phyloP scores from a whole-genome alignment of 2,329 filamentous ascomycete genomes.

The Zasmidium cellare region DNA sequence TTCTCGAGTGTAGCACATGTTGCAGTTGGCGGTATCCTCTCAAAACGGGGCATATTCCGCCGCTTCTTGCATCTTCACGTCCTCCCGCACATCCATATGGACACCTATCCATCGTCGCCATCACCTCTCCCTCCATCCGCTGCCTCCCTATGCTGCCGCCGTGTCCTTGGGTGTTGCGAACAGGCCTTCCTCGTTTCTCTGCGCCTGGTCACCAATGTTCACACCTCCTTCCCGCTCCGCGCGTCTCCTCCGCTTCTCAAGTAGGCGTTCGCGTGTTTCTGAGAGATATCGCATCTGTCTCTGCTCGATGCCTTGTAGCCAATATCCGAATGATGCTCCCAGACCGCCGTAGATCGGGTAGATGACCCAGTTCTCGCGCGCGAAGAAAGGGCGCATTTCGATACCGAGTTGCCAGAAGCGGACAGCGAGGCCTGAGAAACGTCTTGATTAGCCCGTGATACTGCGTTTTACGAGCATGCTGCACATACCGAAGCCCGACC shows the following conservation, averaged over 20 bases:
- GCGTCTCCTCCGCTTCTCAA: conserved; percentile 86
- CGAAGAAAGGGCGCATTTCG: conserved; percentile 95
- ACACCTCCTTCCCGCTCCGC: conserved; percentile 60
- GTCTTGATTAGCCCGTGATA: conserved; percentile 12
- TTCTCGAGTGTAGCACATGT: neutral
- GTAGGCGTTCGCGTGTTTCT: conserved; percentile 74
- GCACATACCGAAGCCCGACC: conserved; percentile 80
- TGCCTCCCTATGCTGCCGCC: neutral
- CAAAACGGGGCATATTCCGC: neutral
- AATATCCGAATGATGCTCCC: conserved; percentile 93
- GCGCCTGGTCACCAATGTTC: conserved; percentile 30
- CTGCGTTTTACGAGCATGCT: neutral
- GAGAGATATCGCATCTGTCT: conserved; percentile 74
- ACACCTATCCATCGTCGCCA: neutral
- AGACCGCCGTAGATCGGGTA: conserved; percentile 87
- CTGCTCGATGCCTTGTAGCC: conserved; percentile 87
- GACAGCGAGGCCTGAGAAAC: conserved; percentile 73
- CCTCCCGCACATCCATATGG: neutral
- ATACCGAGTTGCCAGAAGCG: conserved; percentile 97
- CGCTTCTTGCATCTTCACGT: neutral
- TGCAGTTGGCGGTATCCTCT: neutral
- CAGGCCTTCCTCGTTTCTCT: conserved; percentile 35
- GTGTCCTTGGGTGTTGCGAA: conserved; percentile 22
- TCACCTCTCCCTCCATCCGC: neutral
- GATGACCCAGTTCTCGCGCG: conserved; percentile 78